Evolutionary conservation across 192 early-diverging fungal genomes (phyloP).

Genomic region (Podila minutissima): DNA sequence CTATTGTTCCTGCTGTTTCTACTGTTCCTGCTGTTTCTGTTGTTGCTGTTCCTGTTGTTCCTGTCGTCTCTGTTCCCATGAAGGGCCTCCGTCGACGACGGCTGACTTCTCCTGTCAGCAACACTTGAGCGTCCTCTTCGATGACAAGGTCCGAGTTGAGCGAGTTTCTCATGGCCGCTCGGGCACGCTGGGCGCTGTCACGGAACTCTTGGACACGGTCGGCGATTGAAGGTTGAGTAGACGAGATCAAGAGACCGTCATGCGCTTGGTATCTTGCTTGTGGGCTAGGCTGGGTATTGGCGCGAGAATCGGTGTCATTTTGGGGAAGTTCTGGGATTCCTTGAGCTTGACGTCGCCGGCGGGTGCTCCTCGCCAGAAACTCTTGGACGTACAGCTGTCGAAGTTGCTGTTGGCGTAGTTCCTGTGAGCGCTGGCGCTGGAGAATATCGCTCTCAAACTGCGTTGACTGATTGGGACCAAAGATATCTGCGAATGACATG

Average conservation of each 20-base stretch:
- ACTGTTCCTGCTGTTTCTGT: constrained; percentile 11
- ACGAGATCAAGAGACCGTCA: constrained; percentile 20
- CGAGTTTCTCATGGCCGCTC: constrained; percentile 39
- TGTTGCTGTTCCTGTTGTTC: constrained; percentile 1
- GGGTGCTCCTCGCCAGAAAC: constrained; percentile 6
- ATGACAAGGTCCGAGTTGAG: constrained; percentile 19
- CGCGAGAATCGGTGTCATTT: neutral
- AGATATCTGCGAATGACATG: constrained; percentile 18
- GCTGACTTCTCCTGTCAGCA: constrained; percentile 42
- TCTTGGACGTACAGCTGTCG: constrained; percentile 29
- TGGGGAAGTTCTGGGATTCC: neutral
- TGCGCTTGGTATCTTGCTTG: constrained; percentile 14
- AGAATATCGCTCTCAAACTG: neutral
- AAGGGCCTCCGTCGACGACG: constrained; percentile 25
- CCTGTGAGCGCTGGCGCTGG: neutral
- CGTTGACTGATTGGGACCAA: constrained; percentile 2
- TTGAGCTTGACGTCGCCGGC: neutral
- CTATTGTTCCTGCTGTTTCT: neutral
- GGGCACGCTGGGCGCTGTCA: constrained; percentile 14
- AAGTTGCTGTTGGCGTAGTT: constrained; percentile 24
- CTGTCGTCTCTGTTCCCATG: no score
- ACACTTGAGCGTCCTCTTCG: constrained; percentile 33
- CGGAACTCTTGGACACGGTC: constrained; percentile 21
- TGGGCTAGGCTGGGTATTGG: neutral
- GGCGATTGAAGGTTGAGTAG: neutral